Evolutionary conservation across 352 stramenopile species (phyloP).

Genomic region (Pythium monospermum): DNA sequence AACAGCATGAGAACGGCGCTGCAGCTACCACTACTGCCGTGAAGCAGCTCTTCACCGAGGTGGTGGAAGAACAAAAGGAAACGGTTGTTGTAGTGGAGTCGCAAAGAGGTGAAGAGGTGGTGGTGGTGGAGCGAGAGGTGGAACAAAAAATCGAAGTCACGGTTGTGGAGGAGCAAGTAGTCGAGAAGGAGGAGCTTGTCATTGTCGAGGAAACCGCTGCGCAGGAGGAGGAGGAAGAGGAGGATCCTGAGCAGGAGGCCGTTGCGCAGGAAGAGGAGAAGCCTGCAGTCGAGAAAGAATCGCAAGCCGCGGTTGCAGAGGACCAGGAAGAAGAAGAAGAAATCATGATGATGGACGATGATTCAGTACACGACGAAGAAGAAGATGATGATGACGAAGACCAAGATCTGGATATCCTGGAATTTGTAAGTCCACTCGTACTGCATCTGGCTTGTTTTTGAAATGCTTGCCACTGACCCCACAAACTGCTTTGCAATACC

Average conservation of each 20-base stretch:
- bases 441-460: no score
- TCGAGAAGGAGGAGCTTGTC: constrained; percentile 23
- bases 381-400: constrained; percentile 20
- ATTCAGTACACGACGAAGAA: no score
- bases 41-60: neutral
- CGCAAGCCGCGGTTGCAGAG: no score
- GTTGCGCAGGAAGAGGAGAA: constrained; percentile 22
- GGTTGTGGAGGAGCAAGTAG: constrained; percentile 2
- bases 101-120: no score
- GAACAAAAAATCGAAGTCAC: neutral
- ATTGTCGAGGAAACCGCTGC: neutral
- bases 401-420: constrained; percentile 39
- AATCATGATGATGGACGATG: constrained; percentile 41
- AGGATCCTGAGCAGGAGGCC: constrained; percentile 1
- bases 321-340: constrained; percentile 45
- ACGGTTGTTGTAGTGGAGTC: neutral
- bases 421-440: constrained; percentile 34
- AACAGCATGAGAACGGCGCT: constrained; percentile 6
- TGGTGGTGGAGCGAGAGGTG: neutral
- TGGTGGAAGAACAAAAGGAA: neutral
- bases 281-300: no score
- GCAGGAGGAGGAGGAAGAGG: neutral
- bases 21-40: neutral
- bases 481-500: no score
- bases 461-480: no score